These are phyloP conservation scores for Leucaena leucocephala DNA, from an alignment of 306 rosid species.

Conservation along the genomic window DNA sequence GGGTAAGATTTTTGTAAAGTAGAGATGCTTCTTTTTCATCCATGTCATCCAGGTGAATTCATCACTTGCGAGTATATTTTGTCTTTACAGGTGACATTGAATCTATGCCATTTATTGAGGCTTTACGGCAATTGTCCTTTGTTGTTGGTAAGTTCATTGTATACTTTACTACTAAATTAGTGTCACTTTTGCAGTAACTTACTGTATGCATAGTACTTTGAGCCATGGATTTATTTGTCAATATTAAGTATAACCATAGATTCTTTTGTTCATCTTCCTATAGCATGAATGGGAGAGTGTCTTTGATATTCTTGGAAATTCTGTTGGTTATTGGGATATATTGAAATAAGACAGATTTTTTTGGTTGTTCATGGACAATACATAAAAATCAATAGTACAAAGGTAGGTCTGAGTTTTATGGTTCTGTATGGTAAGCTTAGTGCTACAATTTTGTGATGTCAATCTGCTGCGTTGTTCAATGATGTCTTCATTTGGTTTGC, in stretches of 20 bases:
- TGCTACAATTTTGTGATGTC: slow-evolving; percentile 24
- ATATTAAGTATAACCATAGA: slow-evolving; percentile 19
- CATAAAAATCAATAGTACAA: slow-evolving; percentile 19
- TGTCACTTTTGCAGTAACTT: neutral
- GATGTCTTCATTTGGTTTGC: slow-evolving; percentile 28
- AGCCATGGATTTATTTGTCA: slow-evolving; percentile 23
- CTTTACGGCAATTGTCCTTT: slow-evolving; percentile 84
- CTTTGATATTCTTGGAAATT: slow-evolving; percentile 14
- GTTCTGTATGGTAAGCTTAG: slow-evolving; percentile 1
- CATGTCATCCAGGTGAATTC: slow-evolving; percentile 11
- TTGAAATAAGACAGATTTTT: slow-evolving; percentile 8
- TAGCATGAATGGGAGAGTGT: neutral
- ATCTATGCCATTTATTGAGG: slow-evolving; percentile 97
- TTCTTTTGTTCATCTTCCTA: slow-evolving; percentile 4
- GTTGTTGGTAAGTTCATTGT: slow-evolving; percentile 67
- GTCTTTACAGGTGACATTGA: slow-evolving; percentile 81
- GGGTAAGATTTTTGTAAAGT: slow-evolving; percentile 52
- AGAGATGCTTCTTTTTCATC: slow-evolving; percentile 35
- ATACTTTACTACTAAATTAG: slow-evolving; percentile 20
- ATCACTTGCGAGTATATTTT: slow-evolving; percentile 16
- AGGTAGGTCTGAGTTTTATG: slow-evolving; percentile 13
- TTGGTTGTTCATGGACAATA: slow-evolving; percentile 26
- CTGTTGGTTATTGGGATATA: neutral
- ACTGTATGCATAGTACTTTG: neutral
- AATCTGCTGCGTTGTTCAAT: slow-evolving; percentile 15